Evolutionary conservation across 2,329 filamentous ascomycete genomes (phyloP).

Genomic region (Leptoxyphium fumago): DNA sequence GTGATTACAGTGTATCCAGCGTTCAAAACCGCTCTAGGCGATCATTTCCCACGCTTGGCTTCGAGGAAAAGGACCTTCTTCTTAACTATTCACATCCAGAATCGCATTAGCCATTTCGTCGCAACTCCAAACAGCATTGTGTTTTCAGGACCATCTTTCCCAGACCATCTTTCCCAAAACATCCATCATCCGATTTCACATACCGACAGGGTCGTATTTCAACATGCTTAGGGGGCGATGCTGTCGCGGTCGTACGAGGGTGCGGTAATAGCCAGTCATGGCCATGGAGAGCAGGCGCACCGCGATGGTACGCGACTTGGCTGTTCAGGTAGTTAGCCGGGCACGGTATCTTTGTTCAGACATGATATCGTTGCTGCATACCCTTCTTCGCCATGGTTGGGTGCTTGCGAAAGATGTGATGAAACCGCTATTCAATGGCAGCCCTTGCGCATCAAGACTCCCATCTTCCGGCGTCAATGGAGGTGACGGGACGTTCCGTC

Average conservation of each 20-base stretch:
- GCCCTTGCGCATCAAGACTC: not conserved
- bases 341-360: not conserved
- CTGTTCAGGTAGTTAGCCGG: slow-evolving; percentile 29
- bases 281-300: slow-evolving; percentile 97
- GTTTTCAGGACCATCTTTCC: not conserved
- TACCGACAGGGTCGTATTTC: slow-evolving; percentile 96
- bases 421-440: not conserved
- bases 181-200: slow-evolving; percentile 14
- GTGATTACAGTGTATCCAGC: not conserved
- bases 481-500: not conserved
- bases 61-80: slow-evolving; percentile 95
- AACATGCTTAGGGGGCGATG: slow-evolving; percentile 86
- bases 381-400: slow-evolving; percentile 18
- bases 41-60: slow-evolving; percentile 55
- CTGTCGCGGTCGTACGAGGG: slow-evolving; percentile 66
- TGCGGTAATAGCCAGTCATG: slow-evolving; percentile 96
- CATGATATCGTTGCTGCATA: slow-evolving; percentile 2
- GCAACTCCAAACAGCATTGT: not conserved
- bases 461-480: not conserved
- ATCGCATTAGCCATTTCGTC: not conserved
- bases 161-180: not conserved
- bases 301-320: slow-evolving; percentile 79
- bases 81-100: slow-evolving; percentile 45
- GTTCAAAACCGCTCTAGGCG: not conserved
- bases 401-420: not conserved